Evolutionary conservation across 768 basidiomycete genomes (phyloP), one percentile per base, ranked within the genome.

Genomic region (Boletus patriciae): DNA sequence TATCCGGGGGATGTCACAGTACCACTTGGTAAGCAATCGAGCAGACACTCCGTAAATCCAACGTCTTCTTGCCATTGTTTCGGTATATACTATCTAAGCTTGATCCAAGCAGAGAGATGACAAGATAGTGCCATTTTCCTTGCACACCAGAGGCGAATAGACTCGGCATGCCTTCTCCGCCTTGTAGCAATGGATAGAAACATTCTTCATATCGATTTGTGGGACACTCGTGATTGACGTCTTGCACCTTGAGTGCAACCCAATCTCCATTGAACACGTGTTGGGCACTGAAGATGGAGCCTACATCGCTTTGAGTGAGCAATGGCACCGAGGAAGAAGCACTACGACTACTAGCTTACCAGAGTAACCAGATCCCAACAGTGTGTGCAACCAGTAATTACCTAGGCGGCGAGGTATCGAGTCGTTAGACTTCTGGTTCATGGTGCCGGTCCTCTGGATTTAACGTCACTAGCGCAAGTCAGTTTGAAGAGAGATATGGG

Each of bases 1-100:
- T 18, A 38, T 19, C 40, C 23, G 19, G 11, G n/a, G 61, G 38
- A 23, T 27, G 52, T 36, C 38, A 46, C 27, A 71, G 83, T 73
- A 91, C 89, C 73, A 89, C 72, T 79, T 92, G 89, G 66, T 89
- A 84, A 10, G 88, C 89, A 58, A 90, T 83, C 41, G 82, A 81
- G 62, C 87, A 90, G 40, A 87, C 86, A 49, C 83, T 88, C 40
- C 89, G 78, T 15, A 91, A 65, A 71, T 89, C 88, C 77, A 91
- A 80, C 6, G 72, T 72, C 19, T 80, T 79, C 66, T 81, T 82
- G 38, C 81, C 83, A 55, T 76, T 79, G 62, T 76, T 76, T 55
- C 81, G 77, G 69, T 80, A 81, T 51, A 91, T 71, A 42, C 66
- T 81, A 61, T 91, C 88, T 47, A 92, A 71, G 65, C 87, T 90